A percentile compares a stretch with the other conserved stretches of the same genome.
phyloP scores from a whole-genome alignment of 1,139 yeast genomes.

The Pichia sp. region DNA sequence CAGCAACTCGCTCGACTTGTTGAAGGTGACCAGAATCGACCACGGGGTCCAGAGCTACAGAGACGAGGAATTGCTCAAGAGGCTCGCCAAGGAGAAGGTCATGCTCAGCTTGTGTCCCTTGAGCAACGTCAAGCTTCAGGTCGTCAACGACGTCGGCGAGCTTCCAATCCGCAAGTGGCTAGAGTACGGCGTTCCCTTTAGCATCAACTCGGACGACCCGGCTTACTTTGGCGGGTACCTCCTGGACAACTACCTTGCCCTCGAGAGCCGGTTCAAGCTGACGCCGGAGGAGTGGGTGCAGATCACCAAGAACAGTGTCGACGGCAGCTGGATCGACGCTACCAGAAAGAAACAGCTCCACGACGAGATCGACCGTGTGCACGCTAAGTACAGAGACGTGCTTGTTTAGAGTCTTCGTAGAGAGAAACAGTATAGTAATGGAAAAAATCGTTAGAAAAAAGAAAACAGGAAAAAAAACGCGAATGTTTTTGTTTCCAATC shows the following conservation, averaged over 20 bases:
- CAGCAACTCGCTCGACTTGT: slow-evolving; percentile 48
- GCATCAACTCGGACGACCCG: slow-evolving; percentile 80
- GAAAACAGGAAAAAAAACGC: not conserved
- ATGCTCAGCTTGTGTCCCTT: slow-evolving; percentile 72
- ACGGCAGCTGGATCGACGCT: slow-evolving; percentile 66
- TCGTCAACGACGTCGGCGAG: slow-evolving; percentile 60
- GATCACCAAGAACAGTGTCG: slow-evolving; percentile 55
- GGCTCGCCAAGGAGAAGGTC: slow-evolving; percentile 50
- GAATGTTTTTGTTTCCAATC: not conserved
- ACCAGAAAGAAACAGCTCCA: slow-evolving; percentile 45
- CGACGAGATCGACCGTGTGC: slow-evolving; percentile 43
- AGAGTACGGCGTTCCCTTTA: slow-evolving; percentile 60
- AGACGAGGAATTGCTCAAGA: slow-evolving; percentile 47
- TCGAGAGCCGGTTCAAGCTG: slow-evolving; percentile 62
- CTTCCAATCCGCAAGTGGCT: slow-evolving; percentile 59
- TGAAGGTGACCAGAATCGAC: slow-evolving; percentile 68
- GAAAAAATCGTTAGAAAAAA: not conserved
- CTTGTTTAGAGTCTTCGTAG: not conserved
- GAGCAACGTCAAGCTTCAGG: slow-evolving; percentile 69
- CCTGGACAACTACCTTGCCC: slow-evolving; percentile 64
- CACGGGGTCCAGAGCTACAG: slow-evolving; percentile 69
- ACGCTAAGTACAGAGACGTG: slow-evolving; percentile 37
- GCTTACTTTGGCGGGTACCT: slow-evolving; percentile 84
- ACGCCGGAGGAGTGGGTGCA: slow-evolving; percentile 51
- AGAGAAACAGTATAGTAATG: not conserved